A percentile compares a stretch with the other conserved stretches of the same genome.
These are phyloP conservation scores for Lipomyces yamanashiensis DNA, from an alignment of 805 yeast genomes.

Conservation along the genomic window DNA sequence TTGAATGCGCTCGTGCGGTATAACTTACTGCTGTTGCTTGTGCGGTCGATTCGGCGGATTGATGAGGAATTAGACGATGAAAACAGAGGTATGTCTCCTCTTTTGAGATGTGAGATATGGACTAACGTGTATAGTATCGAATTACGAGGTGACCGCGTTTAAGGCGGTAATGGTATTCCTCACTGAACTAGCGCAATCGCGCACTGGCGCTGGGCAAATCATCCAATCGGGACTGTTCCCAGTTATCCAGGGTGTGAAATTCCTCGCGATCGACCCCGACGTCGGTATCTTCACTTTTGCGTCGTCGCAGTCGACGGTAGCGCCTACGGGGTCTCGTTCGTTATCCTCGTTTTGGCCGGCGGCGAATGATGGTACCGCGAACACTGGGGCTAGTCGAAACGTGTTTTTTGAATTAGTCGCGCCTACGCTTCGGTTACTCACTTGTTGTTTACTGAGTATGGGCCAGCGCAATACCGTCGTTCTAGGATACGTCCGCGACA, in stretches of 20 bases:
- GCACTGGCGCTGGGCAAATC: conserved; percentile 75
- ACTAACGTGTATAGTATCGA: conserved; percentile 49
- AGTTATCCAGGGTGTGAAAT: conserved; percentile 58
- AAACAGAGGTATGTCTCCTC: conserved; percentile 26
- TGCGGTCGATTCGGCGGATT: conserved; percentile 68
- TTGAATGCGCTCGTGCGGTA: conserved; percentile 64
- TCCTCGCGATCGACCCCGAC: conserved; percentile 76
- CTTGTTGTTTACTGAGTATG: conserved; percentile 37
- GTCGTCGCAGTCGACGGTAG: conserved; percentile 13
- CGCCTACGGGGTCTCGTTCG: background rate
- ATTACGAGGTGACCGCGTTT: conserved; percentile 76
- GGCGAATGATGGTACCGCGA: background rate
- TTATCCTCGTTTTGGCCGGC: conserved; percentile 24
- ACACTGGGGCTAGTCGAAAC: conserved; percentile 21
- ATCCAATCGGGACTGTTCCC: conserved; percentile 75
- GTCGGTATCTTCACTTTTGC: conserved; percentile 57
- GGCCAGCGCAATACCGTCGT: conserved; percentile 36
- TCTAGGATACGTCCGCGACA: conserved; percentile 22
- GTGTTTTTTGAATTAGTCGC: conserved; percentile 35
- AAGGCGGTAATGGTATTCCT: conserved; percentile 72
- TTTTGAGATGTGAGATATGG: background rate
- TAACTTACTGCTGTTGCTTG: conserved; percentile 67
- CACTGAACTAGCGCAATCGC: conserved; percentile 73
- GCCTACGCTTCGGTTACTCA: conserved; percentile 33
- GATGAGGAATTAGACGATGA: conserved; percentile 59